phyloP scores from a whole-genome alignment of 2,329 filamentous ascomycete genomes.

The Thielaviopsis euricoi region DNA sequence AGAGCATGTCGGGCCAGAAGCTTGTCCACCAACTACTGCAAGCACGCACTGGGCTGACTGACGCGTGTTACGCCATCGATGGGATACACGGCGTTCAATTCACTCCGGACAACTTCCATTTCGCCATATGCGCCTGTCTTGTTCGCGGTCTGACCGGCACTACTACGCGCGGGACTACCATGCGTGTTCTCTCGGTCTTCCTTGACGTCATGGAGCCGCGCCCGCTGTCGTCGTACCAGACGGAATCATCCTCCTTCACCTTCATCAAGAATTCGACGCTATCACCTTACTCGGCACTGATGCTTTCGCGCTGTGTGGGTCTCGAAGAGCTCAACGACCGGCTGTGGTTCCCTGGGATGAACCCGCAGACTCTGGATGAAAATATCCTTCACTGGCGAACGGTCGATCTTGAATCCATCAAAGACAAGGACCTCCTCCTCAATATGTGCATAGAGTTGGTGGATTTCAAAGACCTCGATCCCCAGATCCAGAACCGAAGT shows the following conservation, averaged over 20 bases:
- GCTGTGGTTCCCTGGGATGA: slow-evolving; percentile 42
- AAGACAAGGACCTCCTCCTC: slow-evolving; percentile 45
- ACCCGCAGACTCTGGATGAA: slow-evolving; percentile 25
- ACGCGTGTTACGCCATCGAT: slow-evolving; percentile 44
- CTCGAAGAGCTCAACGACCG: slow-evolving; percentile 45
- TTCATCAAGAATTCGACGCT: slow-evolving; percentile 8
- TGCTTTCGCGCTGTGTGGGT: slow-evolving; percentile 38
- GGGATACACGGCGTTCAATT: slow-evolving; percentile 52
- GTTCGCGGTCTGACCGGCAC: slow-evolving; percentile 48
- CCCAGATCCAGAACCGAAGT: slow-evolving; percentile 41
- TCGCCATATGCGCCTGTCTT: slow-evolving; percentile 47
- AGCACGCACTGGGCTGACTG: slow-evolving; percentile 42
- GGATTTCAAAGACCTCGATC: slow-evolving; percentile 49
- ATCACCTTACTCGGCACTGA: slow-evolving; percentile 44
- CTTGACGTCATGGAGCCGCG: slow-evolving; percentile 24
- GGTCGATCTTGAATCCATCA: slow-evolving; percentile 29
- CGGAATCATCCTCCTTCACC: slow-evolving; percentile 18
- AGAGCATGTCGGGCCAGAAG: slow-evolving; percentile 40
- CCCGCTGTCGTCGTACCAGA: slow-evolving; percentile 12
- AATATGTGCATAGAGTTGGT: slow-evolving; percentile 47
- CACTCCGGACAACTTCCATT: slow-evolving; percentile 47
- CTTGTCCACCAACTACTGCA: slow-evolving; percentile 45
- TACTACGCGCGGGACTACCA: slow-evolving; percentile 39
- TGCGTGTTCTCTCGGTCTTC: slow-evolving; percentile 46
- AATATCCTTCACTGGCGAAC: slow-evolving; percentile 24